These are phyloP conservation scores for Starmerella apis DNA, from an alignment of 805 yeast genomes.

Conservation along the genomic window DNA sequence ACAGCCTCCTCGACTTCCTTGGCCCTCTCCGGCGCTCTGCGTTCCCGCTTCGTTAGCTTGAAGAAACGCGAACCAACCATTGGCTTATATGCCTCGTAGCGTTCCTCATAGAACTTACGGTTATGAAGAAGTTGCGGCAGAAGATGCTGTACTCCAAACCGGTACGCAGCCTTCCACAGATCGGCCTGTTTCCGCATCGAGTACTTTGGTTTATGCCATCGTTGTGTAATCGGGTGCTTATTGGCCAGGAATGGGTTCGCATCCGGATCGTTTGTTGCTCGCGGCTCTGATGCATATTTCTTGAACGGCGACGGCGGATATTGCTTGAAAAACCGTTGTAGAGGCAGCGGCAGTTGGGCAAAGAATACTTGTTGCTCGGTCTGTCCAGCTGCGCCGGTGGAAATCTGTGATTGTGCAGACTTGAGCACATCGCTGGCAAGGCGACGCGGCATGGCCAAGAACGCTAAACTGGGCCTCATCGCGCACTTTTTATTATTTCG, in stretches of 20 bases:
- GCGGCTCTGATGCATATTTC: slow-evolving; percentile 53
- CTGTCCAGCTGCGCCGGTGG: slow-evolving; percentile 18
- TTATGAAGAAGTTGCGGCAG: slow-evolving; percentile 54
- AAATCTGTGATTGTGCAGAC: slow-evolving; percentile 27
- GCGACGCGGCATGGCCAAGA: slow-evolving; percentile 19
- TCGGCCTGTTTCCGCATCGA: slow-evolving; percentile 76
- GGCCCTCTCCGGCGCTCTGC: slow-evolving; percentile 45
- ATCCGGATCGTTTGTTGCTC: slow-evolving; percentile 52
- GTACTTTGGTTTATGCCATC: slow-evolving; percentile 64
- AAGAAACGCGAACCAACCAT: slow-evolving; percentile 69
- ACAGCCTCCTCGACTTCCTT: slow-evolving; percentile 56
- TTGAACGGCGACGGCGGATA: slow-evolving; percentile 79
- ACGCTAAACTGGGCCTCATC: slow-evolving; percentile 1
- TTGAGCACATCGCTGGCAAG: slow-evolving; percentile 28
- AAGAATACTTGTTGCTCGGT: slow-evolving; percentile 32
- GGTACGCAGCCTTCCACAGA: slow-evolving; percentile 68
- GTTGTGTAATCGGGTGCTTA: slow-evolving; percentile 70
- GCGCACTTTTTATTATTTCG: neutral
- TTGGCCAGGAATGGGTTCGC: slow-evolving; percentile 85
- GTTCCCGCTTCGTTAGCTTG: slow-evolving; percentile 74
- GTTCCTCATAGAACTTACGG: slow-evolving; percentile 69
- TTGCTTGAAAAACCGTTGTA: slow-evolving; percentile 64
- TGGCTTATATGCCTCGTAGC: slow-evolving; percentile 55
- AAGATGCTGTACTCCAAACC: slow-evolving; percentile 67
- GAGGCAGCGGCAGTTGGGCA: slow-evolving; percentile 53